Evolutionary conservation across 306 rosid species (phyloP).

Genomic region (Rosa rugosa): DNA sequence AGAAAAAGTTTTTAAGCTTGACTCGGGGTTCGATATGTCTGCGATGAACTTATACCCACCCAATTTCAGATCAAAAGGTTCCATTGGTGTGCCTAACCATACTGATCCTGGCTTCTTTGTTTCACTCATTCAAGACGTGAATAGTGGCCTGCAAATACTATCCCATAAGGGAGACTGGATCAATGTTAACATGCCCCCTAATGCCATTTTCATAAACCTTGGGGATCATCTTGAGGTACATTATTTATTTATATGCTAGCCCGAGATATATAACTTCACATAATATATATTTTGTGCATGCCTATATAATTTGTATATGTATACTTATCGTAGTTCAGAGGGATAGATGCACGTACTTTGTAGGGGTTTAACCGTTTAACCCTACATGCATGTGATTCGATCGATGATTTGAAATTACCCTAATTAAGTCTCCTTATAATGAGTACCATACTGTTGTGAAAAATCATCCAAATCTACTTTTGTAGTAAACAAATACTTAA

Average conservation of each 20-base stretch:
- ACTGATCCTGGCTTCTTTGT: conserved; percentile 57
- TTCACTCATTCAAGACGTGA: conserved; percentile 48
- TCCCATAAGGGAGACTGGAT: conserved; percentile 53
- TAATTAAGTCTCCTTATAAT: too few species aligned
- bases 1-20: conserved; percentile 45
- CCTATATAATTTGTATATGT: too few species aligned
- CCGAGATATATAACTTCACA: too few species aligned
- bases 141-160: conserved; percentile 54
- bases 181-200: conserved; percentile 42
- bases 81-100: conserved; percentile 42
- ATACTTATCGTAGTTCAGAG: too few species aligned
- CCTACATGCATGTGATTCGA: too few species aligned
- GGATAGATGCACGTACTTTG: not conserved
- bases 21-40: conserved; percentile 51
- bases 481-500: too few species aligned
- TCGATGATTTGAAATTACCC: too few species aligned
- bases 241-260: not conserved
- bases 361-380: too few species aligned
- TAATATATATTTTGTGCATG: too few species aligned
- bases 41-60: conserved; percentile 57
- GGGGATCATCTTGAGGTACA: conserved; percentile 64
- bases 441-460: too few species aligned
- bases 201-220: conserved; percentile 51
- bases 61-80: conserved; percentile 24
- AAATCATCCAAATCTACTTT: too few species aligned